Evolutionary conservation across 2,329 filamentous ascomycete species (phyloP), one percentile per base, ranked within the genome.

Genomic region (Verticillium isaacii): DNA sequence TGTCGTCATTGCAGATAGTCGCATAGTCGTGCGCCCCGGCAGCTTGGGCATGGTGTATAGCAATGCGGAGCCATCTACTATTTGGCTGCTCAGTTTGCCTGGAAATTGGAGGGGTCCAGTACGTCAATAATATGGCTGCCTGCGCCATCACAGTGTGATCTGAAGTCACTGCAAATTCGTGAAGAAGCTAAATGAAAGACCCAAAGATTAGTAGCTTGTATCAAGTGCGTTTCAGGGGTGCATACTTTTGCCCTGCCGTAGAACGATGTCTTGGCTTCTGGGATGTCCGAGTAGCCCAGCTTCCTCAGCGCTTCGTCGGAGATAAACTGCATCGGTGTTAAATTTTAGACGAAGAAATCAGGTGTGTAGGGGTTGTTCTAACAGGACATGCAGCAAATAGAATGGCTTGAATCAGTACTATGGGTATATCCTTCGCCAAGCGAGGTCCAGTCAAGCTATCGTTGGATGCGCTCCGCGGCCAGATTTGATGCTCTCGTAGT

Each of bases 1-100:
- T 5, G 8, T 15, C 15, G 14, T 45, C 39, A 17, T 76, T 75
- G 64, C 74, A 73, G 12, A 70, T 74, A 6, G 72, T 69, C 0
- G 73, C 68, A 59, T 80, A 80, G 32, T 77, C 75, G 54, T 80
- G 75, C 1, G 76, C 78, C 41, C 79, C 77, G n/a, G 78, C 75
- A 19, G 74, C 74, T 62, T 77, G 79, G 1, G 82, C 80, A 60
- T 81, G 79, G 65, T 82, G 77, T 57, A 84, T 82, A 1, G 80
- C 79, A 41, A 77, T 74, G 25, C 75, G 74, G 1, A 84, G 74
- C 82, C 82, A 84, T 5, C 75, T 76, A 7, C 78, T 79, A 63
- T 82, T 82, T 4, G 75, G 71, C 54, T 76, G 75, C 36, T 71
- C 68, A 12, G 61, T 36, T 5, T 71, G 72, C 17, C 71, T 71